A percentile compares a stretch with the other conserved stretches of the same genome.
phyloP scores from a whole-genome alignment of 768 basidiomycete species.

The Tricholoma hemisulphureum region DNA sequence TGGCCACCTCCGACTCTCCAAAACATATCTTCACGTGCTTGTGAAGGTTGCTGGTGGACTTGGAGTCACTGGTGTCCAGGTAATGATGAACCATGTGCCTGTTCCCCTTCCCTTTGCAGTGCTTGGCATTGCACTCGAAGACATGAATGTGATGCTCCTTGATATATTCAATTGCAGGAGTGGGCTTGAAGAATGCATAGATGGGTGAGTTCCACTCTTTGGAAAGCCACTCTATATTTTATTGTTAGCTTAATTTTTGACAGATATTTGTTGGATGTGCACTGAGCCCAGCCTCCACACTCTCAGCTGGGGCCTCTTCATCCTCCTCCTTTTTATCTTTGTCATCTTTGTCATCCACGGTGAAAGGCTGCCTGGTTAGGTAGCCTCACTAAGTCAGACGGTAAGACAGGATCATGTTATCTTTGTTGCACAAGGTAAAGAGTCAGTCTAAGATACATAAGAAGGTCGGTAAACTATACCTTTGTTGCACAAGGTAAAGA shows the following conservation, averaged over 20 bases:
- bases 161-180: slow-evolving; percentile 18
- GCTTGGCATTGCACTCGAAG: slow-evolving; percentile 23
- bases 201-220: slow-evolving; percentile 28
- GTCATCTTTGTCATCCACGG: not conserved
- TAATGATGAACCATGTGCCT: slow-evolving; percentile 11
- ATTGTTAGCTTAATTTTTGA: not conserved
- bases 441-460: no score
- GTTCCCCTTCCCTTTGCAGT: slow-evolving; percentile 13
- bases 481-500: no score
- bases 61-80: slow-evolving; percentile 22
- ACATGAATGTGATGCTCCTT: slow-evolving; percentile 16
- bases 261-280: not conserved
- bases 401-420: no score
- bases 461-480: no score
- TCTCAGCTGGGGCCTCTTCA: no score
- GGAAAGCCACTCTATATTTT: slow-evolving; percentile 12
- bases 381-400: no score
- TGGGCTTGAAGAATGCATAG: slow-evolving; percentile 27
- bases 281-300: not conserved
- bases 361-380: no score
- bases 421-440: no score
- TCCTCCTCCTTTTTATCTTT: no score
- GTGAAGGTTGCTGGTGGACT: slow-evolving; percentile 29
- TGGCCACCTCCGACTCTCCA: slow-evolving; percentile 24
- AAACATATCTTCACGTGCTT: slow-evolving; percentile 26